Evolutionary conservation across 306 rosid species (phyloP).

Genomic region (Argentina anserina): DNA sequence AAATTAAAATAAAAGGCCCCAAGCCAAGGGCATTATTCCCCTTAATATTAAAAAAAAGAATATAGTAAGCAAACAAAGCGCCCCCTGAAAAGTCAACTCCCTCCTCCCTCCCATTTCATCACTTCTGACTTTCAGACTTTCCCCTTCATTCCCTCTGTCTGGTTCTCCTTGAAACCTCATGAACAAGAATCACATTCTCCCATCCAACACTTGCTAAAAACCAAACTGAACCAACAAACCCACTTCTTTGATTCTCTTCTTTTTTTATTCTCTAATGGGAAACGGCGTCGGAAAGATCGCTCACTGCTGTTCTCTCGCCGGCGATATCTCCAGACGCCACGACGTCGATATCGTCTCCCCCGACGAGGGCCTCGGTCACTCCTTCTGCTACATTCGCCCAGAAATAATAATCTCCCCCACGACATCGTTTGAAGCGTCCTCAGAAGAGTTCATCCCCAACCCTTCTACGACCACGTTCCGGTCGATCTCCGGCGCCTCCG

Average conservation of each 20-base stretch:
- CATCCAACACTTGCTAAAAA: not conserved
- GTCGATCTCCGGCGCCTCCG: conserved; percentile 68
- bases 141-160: conserved; percentile 7
- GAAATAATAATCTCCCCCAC: conserved; percentile 17
- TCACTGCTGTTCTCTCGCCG: conserved; percentile 43
- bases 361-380: conserved; percentile 50
- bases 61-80: conserved; percentile 9
- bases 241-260: not conserved
- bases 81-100: conserved; percentile 42
- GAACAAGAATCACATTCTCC: conserved; percentile 17
- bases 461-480: conserved; percentile 42
- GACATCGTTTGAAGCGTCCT: conserved; percentile 11
- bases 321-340: conserved; percentile 45
- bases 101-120: conserved; percentile 10
- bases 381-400: conserved; percentile 57
- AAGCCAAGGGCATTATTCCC: not conserved
- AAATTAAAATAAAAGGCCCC: not conserved
- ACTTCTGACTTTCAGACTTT: not conserved
- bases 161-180: not conserved
- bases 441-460: conserved; percentile 16
- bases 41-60: too few relatives aligned
- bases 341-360: conserved; percentile 20
- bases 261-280: conserved; percentile 44
- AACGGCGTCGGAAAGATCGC: conserved; percentile 44
- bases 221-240: not conserved